A percentile compares a stretch with the other conserved stretches of the same genome.
Conservation (phyloP, 2,329 filamentous ascomycete genomes). For the Aspergillus aculeatinus region DNA sequence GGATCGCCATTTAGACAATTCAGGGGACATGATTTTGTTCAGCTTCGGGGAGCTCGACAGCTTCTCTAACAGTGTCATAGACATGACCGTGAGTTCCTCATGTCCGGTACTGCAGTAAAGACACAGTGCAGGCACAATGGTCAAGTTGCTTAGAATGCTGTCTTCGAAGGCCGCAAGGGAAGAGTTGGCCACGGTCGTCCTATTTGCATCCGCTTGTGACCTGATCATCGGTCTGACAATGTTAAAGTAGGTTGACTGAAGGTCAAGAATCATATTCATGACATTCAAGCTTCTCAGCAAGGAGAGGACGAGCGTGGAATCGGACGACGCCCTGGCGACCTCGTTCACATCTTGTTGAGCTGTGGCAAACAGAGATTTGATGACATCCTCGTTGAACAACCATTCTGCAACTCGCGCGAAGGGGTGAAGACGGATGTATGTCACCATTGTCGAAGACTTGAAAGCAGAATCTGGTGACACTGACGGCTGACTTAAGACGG, state of each 20-base stretch:
- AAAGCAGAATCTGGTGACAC: constrained; percentile 74
- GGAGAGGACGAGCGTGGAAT: constrained; percentile 78
- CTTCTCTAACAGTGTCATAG: constrained; percentile 79
- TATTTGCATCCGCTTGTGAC: constrained; percentile 59
- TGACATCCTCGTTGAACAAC: constrained; percentile 91
- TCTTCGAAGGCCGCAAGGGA: constrained; percentile 91
- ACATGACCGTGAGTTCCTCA: constrained; percentile 73
- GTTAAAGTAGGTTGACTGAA: constrained; percentile 89
- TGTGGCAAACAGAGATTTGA: constrained; percentile 73
- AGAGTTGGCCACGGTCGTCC: constrained; percentile 66
- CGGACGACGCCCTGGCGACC: constrained; percentile 68
- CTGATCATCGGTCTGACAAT: constrained; percentile 79
- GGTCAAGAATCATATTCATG: constrained; percentile 75
- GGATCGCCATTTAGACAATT: constrained; percentile 61
- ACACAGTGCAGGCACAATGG: constrained; percentile 77
- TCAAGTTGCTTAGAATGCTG: constrained; percentile 76
- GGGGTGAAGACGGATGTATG: constrained; percentile 84
- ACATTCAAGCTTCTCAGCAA: constrained; percentile 80
- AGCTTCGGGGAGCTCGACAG: constrained; percentile 82
- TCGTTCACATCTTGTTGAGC: constrained; percentile 74
- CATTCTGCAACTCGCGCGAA: constrained; percentile 96
- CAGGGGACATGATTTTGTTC: constrained; percentile 66
- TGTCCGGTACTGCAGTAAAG: constrained; percentile 85
- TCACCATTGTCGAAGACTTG: constrained; percentile 68
- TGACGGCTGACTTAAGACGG: constrained; percentile 76